Evolutionary conservation across 768 basidiomycete species (phyloP), one percentile per base, ranked within the genome.

Genomic region (Boletus vermiculosoides): DNA sequence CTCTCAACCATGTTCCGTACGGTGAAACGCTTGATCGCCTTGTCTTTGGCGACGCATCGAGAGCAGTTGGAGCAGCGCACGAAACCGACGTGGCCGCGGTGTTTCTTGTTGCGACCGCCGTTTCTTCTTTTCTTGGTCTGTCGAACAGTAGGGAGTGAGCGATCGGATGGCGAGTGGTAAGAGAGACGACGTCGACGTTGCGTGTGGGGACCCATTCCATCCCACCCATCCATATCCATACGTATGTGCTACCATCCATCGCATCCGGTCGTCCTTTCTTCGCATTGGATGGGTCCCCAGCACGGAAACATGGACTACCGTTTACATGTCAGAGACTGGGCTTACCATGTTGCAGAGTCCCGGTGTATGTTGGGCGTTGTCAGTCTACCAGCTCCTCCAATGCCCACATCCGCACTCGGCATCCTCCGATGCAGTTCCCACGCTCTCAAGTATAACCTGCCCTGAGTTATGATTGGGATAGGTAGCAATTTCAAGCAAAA

Each of bases 1-100:
- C 92, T 92, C 84, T 98, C 96, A 56, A 99, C 94, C 92, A 98
- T 98, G 86, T 99, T 99, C 78, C 94, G 87, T 71, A 98, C 96
- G 39, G 95, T 97, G 85, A 96, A 96, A 51, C 97, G 84, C 82
- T 97, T 97, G 88, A 98, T 97, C 64, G 96, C 96, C 85, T 98
- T 98, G 83, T 98, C 96, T 83, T 98, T 98, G 66, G 82, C 88
- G 57, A 97, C 94, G 74, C 92, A 94, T 66, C 97, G 91, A 71
- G 93, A 93, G 85, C 97, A 99, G 87, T 99, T 99, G 65, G 94
- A 95, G 84, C 97, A 99, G 69, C 97, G 90, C 73, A 99, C 84
- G 75, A 91, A 92, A 62, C 76, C 83, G 75, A 94, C 92, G 77
- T 97, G 94, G 75, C 96, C 97, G 71, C 97, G 94, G 70, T 95